phyloP scores from a whole-genome alignment of 257 asterid genomes.

The Schizonepeta tenuifolia region DNA sequence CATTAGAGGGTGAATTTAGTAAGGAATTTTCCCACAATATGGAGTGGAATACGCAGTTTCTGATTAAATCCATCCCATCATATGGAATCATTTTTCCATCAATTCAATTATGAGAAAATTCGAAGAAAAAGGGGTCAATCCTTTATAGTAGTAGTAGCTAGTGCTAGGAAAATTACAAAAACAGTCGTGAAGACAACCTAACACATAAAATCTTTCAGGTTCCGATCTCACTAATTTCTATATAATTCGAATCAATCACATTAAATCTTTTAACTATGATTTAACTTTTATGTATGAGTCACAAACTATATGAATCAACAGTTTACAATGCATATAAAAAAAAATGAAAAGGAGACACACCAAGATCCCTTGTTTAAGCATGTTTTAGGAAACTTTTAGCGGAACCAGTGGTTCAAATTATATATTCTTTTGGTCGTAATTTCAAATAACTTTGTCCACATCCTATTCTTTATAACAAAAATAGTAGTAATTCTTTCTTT shows the following conservation, averaged over 20 bases:
- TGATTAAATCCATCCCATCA: constrained; percentile 27
- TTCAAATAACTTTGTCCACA: neutral
- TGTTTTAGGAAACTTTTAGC: neutral
- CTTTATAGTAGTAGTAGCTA: neutral
- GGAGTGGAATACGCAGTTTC: neutral
- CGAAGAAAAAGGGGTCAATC: constrained; percentile 24
- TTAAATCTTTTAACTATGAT: too few relatives aligned
- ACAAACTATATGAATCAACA: too few relatives aligned
- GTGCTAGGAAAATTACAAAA: neutral
- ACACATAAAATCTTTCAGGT: too few relatives aligned
- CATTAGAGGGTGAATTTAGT: constrained; percentile 26
- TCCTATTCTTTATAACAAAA: neutral
- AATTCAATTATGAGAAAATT: neutral
- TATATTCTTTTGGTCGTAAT: constrained; percentile 3
- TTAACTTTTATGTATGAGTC: too few relatives aligned
- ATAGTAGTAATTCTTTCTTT: too few relatives aligned
- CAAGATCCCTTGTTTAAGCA: neutral
- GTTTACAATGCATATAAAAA: too few relatives aligned
- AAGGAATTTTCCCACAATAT: constrained; percentile 14
- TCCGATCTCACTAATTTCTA: too few relatives aligned
- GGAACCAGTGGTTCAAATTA: neutral
- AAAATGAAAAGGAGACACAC: neutral
- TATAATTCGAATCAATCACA: too few relatives aligned
- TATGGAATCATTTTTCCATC: constrained; percentile 19
- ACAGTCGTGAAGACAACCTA: neutral